phyloP scores from a whole-genome alignment of 2,329 filamentous ascomycete species.

The Bipolaris victoriae region DNA sequence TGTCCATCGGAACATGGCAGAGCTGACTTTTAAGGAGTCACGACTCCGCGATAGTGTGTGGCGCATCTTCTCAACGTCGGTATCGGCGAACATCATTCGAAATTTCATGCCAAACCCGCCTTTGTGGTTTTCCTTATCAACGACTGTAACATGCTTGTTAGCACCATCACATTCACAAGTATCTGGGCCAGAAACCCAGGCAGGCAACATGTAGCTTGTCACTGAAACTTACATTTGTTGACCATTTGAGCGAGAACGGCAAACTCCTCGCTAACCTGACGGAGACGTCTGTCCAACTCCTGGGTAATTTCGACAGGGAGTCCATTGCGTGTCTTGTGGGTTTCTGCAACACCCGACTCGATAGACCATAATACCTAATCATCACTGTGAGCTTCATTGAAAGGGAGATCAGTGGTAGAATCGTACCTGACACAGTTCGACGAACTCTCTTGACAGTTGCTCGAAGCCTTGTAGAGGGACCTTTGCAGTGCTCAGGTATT shows the following conservation, averaged over 20 bases:
- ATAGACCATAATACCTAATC: slow-evolving; percentile 72
- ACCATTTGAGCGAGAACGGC: slow-evolving; percentile 68
- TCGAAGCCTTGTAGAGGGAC: slow-evolving; percentile 52
- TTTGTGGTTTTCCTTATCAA: slow-evolving; percentile 66
- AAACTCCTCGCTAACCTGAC: slow-evolving; percentile 66
- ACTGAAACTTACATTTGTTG: slow-evolving; percentile 48
- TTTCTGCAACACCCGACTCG: slow-evolving; percentile 63
- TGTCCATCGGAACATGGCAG: slow-evolving; percentile 69
- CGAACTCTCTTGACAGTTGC: slow-evolving; percentile 67
- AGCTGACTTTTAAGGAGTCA: slow-evolving; percentile 68
- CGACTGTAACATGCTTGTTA: slow-evolving; percentile 46
- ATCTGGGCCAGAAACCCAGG: neutral
- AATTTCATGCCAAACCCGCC: slow-evolving; percentile 67
- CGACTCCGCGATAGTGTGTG: slow-evolving; percentile 63
- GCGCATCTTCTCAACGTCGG: slow-evolving; percentile 66
- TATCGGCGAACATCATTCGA: slow-evolving; percentile 61
- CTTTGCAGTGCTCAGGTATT: slow-evolving; percentile 46
- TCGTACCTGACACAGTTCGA: slow-evolving; percentile 57
- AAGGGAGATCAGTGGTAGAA: neutral
- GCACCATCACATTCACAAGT: neutral
- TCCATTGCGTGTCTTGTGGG: slow-evolving; percentile 55
- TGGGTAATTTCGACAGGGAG: slow-evolving; percentile 66
- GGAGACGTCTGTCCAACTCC: slow-evolving; percentile 70
- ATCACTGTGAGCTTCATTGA: neutral
- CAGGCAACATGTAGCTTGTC: neutral